Base-by-base conservation (phyloP, 805 yeast genomes). In the Pichia paraexigua region DNA sequence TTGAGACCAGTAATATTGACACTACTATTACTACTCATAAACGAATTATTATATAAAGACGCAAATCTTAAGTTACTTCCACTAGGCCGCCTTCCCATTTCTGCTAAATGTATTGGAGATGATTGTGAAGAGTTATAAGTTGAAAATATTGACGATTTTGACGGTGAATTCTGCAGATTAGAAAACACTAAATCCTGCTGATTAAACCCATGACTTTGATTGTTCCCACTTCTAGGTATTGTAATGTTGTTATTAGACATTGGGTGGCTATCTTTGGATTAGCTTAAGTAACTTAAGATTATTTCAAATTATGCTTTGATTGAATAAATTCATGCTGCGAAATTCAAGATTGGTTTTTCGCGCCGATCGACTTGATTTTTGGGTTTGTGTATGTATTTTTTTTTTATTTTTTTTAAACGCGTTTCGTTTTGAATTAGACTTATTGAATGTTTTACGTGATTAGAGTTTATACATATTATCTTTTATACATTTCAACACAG, bases 1-100 rank as follows among this genome's bases (percentile, higher is more conserved):
- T 13, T 13, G 13, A 2, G 10, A 32, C 12, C 12, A 32, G 3
- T 32, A n/a, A 35, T 17, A 35, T 35, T 35, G 20, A 12, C 9
- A 27, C 39, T 35, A n/a, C 51, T 53, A 28, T 25, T 49, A 41
- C 24, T 30, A 1, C 17, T 11, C 20, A 46, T n/a, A 40, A 44
- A 28, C 47, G 59, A 43, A 56, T 60, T 20, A 62, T 80, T 80
- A 39, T 80, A 77, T 57, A 79, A 77, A 68, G 77, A 80, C 0
- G 85, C 84, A 63, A 80, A 74, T 45, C 81, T 70, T 5, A 84
- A 79, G 53, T 78, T 64, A 37, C 57, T 59, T 2, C 69, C 69
- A 50, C 69, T 63, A 4, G 64, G 60, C 25, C 65, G 56, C 42
- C 70, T 54, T 27, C 59, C 60, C 18, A 57, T 57, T 35, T 59